A percentile compares a stretch with the other conserved stretches of the same genome.
phyloP scores from a whole-genome alignment of 73 alveolate genomes.

The Durusdinium trenchii region DNA sequence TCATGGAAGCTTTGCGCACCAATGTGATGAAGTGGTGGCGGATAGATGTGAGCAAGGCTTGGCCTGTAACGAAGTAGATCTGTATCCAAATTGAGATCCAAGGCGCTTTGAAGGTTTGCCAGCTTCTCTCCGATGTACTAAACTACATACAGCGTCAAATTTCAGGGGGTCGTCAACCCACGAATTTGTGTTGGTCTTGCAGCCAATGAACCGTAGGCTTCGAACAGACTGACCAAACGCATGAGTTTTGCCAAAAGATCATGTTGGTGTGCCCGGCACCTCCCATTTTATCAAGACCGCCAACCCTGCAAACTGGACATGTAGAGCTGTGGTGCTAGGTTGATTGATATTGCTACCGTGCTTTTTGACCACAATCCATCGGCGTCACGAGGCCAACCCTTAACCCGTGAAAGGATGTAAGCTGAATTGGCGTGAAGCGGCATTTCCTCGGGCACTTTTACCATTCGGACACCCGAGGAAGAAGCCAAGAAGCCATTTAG shows the following conservation, averaged over 20 bases:
- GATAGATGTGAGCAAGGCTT: slow-evolving; percentile 15
- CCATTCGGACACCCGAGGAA: neutral
- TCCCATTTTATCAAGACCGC: slow-evolving; percentile 7
- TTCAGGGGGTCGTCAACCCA: slow-evolving; percentile 12
- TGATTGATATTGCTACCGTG: neutral
- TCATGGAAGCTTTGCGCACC: neutral
- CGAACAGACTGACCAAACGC: slow-evolving; percentile 12
- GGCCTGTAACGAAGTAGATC: neutral
- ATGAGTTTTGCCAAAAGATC: neutral
- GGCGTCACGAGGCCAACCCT: neutral
- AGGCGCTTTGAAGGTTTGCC: neutral
- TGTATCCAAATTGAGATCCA: neutral
- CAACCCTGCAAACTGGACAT: slow-evolving; percentile 13
- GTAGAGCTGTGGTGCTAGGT: neutral
- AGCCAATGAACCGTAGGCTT: neutral
- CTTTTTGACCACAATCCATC: neutral
- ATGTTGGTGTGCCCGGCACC: neutral
- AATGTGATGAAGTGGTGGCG: neutral
- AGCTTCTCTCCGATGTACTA: neutral
- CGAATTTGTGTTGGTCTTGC: too few relatives aligned
- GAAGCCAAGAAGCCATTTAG: slow-evolving; percentile 8
- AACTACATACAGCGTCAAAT: neutral
- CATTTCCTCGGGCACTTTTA: neutral
- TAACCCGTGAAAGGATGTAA: neutral
- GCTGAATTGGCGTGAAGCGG: neutral